Conservation (phyloP, 768 basidiomycete species). For the Naganishia vaughanmartiniae region DNA sequence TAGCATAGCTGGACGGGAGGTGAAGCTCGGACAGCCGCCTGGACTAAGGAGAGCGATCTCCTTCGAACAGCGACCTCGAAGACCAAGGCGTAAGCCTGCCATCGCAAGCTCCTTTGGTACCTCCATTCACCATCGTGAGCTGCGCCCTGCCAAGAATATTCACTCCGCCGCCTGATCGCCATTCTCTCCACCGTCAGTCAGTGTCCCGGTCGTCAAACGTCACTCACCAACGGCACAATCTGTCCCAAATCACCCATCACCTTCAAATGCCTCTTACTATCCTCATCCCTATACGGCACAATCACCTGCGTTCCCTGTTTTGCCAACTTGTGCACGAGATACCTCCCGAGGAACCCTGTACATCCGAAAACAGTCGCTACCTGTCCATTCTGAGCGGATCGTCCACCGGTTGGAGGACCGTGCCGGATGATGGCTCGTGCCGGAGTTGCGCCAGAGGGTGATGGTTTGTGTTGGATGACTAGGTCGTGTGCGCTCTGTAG, state of each 20-base stretch:
- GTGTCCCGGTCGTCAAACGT: not conserved
- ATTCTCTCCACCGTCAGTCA: not conserved
- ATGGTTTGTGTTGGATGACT: conserved; percentile 37
- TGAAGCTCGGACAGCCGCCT: no score
- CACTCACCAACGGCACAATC: conserved; percentile 82
- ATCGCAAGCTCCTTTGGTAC: no score
- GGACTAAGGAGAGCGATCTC: no score
- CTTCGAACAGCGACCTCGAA: no score
- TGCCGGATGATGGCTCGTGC: conserved; percentile 64
- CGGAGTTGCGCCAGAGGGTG: conserved; percentile 31
- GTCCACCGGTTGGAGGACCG: conserved; percentile 62
- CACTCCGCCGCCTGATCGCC: not conserved
- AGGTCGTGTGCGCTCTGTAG: conserved; percentile 48
- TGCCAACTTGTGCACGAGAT: conserved; percentile 92
- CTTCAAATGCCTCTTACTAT: conserved; percentile 82
- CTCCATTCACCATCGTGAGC: no score
- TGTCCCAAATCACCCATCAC: conserved; percentile 96
- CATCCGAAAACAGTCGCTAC: conserved; percentile 94
- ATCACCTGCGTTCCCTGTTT: conserved; percentile 76
- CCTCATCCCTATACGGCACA: conserved; percentile 90
- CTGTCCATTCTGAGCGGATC: conserved; percentile 84
- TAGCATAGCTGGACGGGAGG: not conserved
- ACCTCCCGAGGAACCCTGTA: conserved; percentile 91
- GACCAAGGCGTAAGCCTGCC: no score
- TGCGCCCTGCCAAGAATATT: no score